Evolutionary conservation across 2,329 filamentous ascomycete genomes (phyloP), one percentile per base, ranked within the genome.

Genomic region (Berkeleyomyces basicola): DNA sequence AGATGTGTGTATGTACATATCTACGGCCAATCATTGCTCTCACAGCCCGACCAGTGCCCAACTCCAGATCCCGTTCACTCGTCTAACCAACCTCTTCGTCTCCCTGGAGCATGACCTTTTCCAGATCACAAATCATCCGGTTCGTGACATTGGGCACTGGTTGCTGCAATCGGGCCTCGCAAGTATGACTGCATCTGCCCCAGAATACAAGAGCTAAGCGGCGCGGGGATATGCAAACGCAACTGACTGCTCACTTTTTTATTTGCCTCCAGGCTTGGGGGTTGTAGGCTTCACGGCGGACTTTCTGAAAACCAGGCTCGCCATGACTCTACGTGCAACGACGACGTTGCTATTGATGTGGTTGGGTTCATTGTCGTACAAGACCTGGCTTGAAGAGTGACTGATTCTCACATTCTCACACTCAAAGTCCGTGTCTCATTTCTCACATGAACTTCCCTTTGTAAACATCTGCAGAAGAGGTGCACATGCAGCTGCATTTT

Each of bases 101-200:
- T 4, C 47, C 37, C 51, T 39, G 7, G 10, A 55, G 36, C 51
- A 14, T 33, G 6, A 7, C n/a, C 37, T 16, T n/a, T 11, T 37
- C 36, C 37, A 14, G 10, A 55, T 55, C 33, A 33, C n/a, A 33
- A 55, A 23, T 23, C 23, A 23, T 23, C 23, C 2, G 4, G 37
- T 39, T 1, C 4, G 9, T 44, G 51, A 37, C 46, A 37, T 62
- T 62, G 42, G 61, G 61, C 61, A 58, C 36, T 62, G 43, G 53
- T 53, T 58, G 53, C 51, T 42, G 37, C 40, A 53, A 40, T 62
- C 61, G 39, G 61, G 61, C 61, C 51, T 47, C 44, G 33, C 23
- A 33, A 55, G 6, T n/a, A 55, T 55, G 51, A 55, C 51, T 55
- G 33, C 33, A 39, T 55, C 31, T 55, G 51, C 51, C 33, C 33